Percentiles rank a stretch among this genome's conserved stretches.
Conservation (phyloP, 768 basidiomycete genomes). For the Collybiopsis luxurians region DNA sequence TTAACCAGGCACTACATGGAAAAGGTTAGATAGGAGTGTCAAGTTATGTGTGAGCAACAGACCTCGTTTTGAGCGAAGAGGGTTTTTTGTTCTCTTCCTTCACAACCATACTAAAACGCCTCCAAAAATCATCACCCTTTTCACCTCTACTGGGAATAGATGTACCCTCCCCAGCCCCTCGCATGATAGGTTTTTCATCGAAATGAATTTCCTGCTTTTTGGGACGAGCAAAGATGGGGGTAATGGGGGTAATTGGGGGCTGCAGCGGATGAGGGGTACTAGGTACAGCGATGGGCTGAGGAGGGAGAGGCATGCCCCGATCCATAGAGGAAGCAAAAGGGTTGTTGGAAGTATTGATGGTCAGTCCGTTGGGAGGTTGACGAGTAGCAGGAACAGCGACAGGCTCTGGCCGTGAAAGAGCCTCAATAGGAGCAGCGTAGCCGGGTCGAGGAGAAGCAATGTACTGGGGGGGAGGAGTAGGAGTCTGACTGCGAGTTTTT, state of each 20-base stretch:
- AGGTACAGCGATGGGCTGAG: constrained; percentile 37
- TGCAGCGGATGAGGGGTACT: constrained; percentile 70
- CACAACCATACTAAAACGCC: constrained; percentile 81
- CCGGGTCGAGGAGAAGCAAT: constrained; percentile 74
- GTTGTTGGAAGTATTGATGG: constrained; percentile 15
- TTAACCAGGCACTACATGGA: constrained; percentile 58
- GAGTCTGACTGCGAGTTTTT: constrained; percentile 15
- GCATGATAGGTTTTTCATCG: constrained; percentile 54
- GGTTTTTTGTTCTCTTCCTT: constrained; percentile 54
- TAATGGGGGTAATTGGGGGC: constrained; percentile 76
- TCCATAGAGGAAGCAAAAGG: constrained; percentile 22
- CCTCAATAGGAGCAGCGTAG: constrained; percentile 68
- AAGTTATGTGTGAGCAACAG: constrained; percentile 20
- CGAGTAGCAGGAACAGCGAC: constrained; percentile 35
- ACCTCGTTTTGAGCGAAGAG: constrained; percentile 40
- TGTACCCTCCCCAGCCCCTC: constrained; percentile 66
- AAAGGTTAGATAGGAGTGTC: neutral
- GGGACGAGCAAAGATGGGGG: constrained; percentile 73
- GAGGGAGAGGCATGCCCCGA: constrained; percentile 13
- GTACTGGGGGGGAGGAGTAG: constrained; percentile 29
- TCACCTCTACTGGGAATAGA: constrained; percentile 67
- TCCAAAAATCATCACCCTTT: constrained; percentile 83
- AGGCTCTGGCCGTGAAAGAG: constrained; percentile 49
- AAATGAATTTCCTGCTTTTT: constrained; percentile 58
- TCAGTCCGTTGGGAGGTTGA: constrained; percentile 17